Base-by-base conservation (phyloP, 768 basidiomycete species). In the Sistotremastrum suecicum region DNA sequence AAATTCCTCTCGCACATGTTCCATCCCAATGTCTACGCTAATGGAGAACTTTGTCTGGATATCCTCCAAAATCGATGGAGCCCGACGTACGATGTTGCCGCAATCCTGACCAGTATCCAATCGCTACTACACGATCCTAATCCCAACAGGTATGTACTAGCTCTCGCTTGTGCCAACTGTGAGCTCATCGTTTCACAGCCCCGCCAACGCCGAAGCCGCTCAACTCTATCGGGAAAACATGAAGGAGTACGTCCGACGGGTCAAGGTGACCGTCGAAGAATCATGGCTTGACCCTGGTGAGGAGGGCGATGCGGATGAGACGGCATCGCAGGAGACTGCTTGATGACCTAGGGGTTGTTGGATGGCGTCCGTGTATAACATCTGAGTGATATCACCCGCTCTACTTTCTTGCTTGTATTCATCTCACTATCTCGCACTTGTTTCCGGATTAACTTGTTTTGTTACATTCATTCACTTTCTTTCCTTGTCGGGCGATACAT, bases 1-100 rank as follows among this genome's bases (percentile, higher is more conserved):
- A 91, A 91, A 58, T 99, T 99, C 71, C 76, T 98, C 33, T 91
- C 87, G 35, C 72, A 83, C 51, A 98, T 98, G 94, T 98, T 99
- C 67, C 94, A 99, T 61, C 95, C 95, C 0, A 99, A 98, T 66
- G 92, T 99, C 7, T 99, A 98, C 63, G 85, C 86, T 39, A 97
- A 95, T 55, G 95, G 95, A 50, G 94, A 98, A 60, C 83, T 99
- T 43, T 99, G 95, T 60, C 73, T 99, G 43, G 95, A 98, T 63
- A 99, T 98, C 57, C 74, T 99, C 34, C 95, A 99, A 68, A 99
- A 99, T 60, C 74, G 95, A 28, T 99, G 95, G 95, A 88, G 84
- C 29, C 95, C 95, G 5, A 98, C 95, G 1, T 99, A 99, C 63
- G 95, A 99, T 58, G 95, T 99, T 45, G 90, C 92, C 12, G 95